Percentiles rank a stretch among this genome's conserved stretches.
phyloP scores from a whole-genome alignment of 2,329 filamentous ascomycete genomes.

The Ambrosiella beaveri region DNA sequence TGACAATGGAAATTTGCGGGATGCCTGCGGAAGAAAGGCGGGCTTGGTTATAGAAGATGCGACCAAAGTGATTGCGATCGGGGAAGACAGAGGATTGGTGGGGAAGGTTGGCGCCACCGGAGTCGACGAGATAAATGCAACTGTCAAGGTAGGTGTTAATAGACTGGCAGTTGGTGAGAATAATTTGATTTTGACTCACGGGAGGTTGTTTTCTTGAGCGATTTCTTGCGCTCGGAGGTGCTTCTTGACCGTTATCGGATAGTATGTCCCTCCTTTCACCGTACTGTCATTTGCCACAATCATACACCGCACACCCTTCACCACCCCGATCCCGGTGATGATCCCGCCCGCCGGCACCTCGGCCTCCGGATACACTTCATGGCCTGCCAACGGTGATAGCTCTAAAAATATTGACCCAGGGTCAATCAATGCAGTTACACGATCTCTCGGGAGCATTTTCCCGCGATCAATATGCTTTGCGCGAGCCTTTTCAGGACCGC shows the following conservation, averaged over 20 bases:
- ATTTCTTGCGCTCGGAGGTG: conserved; percentile 84
- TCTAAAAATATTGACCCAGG: conserved; percentile 82
- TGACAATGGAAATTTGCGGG: conserved; percentile 85
- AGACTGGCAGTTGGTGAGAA: neutral
- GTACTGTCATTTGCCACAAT: conserved; percentile 94
- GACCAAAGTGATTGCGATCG: conserved; percentile 84
- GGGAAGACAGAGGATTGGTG: conserved; percentile 94
- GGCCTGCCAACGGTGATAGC: conserved; percentile 76
- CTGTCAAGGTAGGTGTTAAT: conserved; percentile 19
- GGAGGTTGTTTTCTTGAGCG: conserved; percentile 66
- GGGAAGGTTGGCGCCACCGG: conserved; percentile 83
- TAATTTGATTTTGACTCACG: conserved; percentile 24
- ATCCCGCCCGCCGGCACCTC: conserved; percentile 82
- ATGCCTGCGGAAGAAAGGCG: conserved; percentile 79
- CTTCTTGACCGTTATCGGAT: conserved; percentile 94
- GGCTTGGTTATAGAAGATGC: conserved; percentile 97
- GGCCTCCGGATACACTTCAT: conserved; percentile 71
- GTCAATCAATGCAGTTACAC: conserved; percentile 73
- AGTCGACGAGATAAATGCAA: conserved; percentile 93
- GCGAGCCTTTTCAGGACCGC: conserved; percentile 64
- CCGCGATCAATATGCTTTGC: conserved; percentile 75
- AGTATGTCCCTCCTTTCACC: conserved; percentile 94
- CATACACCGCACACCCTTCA: conserved; percentile 81
- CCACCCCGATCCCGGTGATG: conserved; percentile 77
- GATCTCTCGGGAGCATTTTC: conserved; percentile 88